A percentile compares a stretch with the other conserved stretches of the same genome.
Conservation (phyloP, 805 yeast genomes). For the Komagataella ulmi region DNA sequence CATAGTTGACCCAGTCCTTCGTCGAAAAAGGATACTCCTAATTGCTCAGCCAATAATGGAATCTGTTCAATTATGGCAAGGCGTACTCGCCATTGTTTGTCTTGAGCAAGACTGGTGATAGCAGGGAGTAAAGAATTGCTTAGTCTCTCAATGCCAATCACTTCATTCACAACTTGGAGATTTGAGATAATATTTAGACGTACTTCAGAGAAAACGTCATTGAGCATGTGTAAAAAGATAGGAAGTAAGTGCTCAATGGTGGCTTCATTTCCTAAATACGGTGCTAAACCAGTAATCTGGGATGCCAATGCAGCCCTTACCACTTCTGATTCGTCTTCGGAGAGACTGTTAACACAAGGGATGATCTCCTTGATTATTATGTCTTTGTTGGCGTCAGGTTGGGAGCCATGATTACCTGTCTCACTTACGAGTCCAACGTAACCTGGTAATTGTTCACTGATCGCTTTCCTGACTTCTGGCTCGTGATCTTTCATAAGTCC, state of each 20-base stretch:
- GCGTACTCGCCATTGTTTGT: constrained; percentile 95
- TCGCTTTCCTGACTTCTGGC: constrained; percentile 93
- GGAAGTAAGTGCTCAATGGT: constrained; percentile 80
- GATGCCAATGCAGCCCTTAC: constrained; percentile 90
- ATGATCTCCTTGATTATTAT: constrained; percentile 56
- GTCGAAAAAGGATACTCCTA: constrained; percentile 88
- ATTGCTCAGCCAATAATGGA: constrained; percentile 86
- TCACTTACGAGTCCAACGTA: constrained; percentile 39
- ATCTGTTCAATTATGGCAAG: constrained; percentile 94
- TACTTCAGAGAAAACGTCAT: constrained; percentile 95
- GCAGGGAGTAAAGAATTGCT: constrained; percentile 90
- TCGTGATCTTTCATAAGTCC: constrained; percentile 80
- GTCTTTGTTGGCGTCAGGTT: constrained; percentile 17
- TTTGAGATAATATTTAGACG: constrained; percentile 88
- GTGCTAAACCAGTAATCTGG: constrained; percentile 77
- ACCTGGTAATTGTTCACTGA: constrained; percentile 81
- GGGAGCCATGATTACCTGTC: constrained; percentile 2
- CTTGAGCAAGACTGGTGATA: constrained; percentile 89
- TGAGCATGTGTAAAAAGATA: constrained; percentile 81
- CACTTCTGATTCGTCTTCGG: constrained; percentile 84
- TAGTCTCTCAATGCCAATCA: constrained; percentile 80
- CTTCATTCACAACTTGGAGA: constrained; percentile 83
- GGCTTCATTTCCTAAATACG: constrained; percentile 70
- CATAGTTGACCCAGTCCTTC: constrained; percentile 83
- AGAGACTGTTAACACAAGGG: constrained; percentile 72